A percentile compares a stretch with the other conserved stretches of the same genome.
Evolutionary conservation across 768 basidiomycete genomes (phyloP).

Genomic region (Clavulina sp.): DNA sequence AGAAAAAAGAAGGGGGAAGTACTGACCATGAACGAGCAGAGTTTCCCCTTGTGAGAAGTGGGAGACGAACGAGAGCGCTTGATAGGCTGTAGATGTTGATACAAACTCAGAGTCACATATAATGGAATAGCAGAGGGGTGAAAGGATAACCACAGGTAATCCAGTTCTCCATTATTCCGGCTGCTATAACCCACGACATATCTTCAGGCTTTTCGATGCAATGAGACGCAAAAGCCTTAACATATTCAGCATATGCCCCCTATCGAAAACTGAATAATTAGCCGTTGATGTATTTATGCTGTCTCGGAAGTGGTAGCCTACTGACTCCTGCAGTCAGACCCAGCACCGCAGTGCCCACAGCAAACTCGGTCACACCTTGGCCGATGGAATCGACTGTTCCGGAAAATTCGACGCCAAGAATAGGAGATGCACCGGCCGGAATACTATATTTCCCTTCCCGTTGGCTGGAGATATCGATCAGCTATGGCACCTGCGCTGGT

Average conservation of each 20-base stretch:
- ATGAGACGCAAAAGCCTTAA: slow-evolving; percentile 46
- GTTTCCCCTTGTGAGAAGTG: slow-evolving; percentile 50
- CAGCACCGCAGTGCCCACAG: slow-evolving; percentile 52
- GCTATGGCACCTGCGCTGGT: too few relatives aligned
- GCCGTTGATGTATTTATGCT: too few relatives aligned
- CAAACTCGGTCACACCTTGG: slow-evolving; percentile 33
- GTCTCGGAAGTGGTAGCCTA: too few relatives aligned
- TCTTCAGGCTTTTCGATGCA: slow-evolving; percentile 55
- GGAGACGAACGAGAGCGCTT: slow-evolving; percentile 48
- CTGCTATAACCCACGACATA: slow-evolving; percentile 70
- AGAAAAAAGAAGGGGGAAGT: too few relatives aligned
- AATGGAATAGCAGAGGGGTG: background rate
- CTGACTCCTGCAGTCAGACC: slow-evolving; percentile 70
- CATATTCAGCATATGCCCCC: slow-evolving; percentile 87
- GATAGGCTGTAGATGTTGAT: slow-evolving; percentile 28
- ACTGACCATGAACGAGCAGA: slow-evolving; percentile 78
- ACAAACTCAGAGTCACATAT: background rate
- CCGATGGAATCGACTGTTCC: slow-evolving; percentile 43
- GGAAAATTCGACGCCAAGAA: slow-evolving; percentile 81
- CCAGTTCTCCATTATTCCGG: slow-evolving; percentile 76
- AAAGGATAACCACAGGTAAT: slow-evolving; percentile 44
- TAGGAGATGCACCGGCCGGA: slow-evolving; percentile 45
- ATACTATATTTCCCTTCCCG: too few relatives aligned
- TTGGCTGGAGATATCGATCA: too few relatives aligned
- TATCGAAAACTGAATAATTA: too few relatives aligned